Evolutionary conservation across 2,329 filamentous ascomycete species (phyloP).

Genomic region (Ascocoryne sarcoides): DNA sequence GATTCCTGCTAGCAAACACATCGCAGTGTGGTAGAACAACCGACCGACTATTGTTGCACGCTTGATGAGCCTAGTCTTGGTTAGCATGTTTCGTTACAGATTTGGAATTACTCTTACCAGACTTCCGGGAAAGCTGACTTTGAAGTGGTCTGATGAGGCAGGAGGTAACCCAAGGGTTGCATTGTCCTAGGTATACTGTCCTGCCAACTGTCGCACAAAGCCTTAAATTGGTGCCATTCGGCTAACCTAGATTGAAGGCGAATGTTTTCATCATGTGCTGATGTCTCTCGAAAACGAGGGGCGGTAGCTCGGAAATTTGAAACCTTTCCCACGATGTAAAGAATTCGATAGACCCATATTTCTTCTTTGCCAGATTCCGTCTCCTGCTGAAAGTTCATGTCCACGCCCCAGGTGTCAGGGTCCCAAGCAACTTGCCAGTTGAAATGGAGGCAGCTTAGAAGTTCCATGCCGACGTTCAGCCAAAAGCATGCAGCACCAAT

Average conservation of each 20-base stretch:
- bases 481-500: conserved; percentile 88
- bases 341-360: conserved; percentile 77
- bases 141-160: conserved; percentile 54
- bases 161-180: conserved; percentile 73
- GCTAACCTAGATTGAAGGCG: conserved; percentile 55
- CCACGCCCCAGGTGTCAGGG: conserved; percentile 80
- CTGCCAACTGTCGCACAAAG: conserved; percentile 78
- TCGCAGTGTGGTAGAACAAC: conserved; percentile 81
- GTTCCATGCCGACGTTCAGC: conserved; percentile 84
- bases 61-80: conserved; percentile 62
- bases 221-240: conserved; percentile 74
- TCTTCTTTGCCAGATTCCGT: conserved; percentile 61
- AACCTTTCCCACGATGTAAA: conserved; percentile 82
- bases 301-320: conserved; percentile 73
- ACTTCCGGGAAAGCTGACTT: conserved; percentile 79
- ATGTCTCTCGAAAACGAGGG: conserved; percentile 49
- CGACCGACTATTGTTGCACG: conserved; percentile 71
- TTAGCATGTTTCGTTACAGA: conserved; percentile 17
- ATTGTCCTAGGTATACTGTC: conserved; percentile 72
- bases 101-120: conserved; percentile 46
- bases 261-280: conserved; percentile 53
- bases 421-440: conserved; percentile 85
- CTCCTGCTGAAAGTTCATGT: conserved; percentile 60
- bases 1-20: conserved; percentile 70
- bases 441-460: conserved; percentile 79